These are phyloP conservation scores for Rhodamnia argentea DNA, from an alignment of 345 rosid genomes.

Conservation along the genomic window DNA sequence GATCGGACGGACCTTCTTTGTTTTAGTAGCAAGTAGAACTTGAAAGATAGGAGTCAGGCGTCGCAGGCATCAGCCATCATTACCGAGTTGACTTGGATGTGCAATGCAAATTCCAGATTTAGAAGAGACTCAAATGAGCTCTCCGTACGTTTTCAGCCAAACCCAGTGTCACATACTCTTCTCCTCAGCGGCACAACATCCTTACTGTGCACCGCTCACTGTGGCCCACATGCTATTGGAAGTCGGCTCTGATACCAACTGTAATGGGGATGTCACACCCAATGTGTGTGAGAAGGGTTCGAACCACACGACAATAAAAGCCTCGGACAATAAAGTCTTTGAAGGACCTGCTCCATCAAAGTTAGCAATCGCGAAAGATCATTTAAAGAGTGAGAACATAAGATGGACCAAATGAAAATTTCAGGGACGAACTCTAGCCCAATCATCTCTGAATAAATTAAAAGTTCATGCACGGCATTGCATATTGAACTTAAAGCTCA, in stretches of 20 bases:
- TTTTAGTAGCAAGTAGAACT: background rate
- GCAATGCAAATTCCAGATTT: background rate
- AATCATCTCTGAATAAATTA: background rate
- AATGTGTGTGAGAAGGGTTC: background rate
- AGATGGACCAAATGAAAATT: background rate
- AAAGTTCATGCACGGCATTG: background rate
- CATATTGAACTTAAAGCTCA: too few species aligned
- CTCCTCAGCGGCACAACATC: too few species aligned
- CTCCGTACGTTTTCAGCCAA: background rate
- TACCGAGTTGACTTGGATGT: background rate
- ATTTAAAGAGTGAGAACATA: background rate
- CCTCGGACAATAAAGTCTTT: background rate
- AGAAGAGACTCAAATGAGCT: background rate
- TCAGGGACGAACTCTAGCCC: background rate
- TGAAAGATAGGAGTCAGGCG: background rate
- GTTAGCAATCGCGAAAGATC: background rate
- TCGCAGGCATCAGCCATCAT: background rate
- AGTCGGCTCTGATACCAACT: too few species aligned
- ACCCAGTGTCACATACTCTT: too few species aligned
- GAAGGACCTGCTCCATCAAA: background rate
- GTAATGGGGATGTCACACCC: too few species aligned
- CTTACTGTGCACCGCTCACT: too few species aligned
- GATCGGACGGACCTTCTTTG: background rate
- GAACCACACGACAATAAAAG: background rate
- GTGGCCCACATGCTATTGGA: too few species aligned